Percentiles rank a stretch among this genome's conserved stretches.
Conservation (phyloP, 2,329 filamentous ascomycete species). For the Fragosphaeria purpurea region DNA sequence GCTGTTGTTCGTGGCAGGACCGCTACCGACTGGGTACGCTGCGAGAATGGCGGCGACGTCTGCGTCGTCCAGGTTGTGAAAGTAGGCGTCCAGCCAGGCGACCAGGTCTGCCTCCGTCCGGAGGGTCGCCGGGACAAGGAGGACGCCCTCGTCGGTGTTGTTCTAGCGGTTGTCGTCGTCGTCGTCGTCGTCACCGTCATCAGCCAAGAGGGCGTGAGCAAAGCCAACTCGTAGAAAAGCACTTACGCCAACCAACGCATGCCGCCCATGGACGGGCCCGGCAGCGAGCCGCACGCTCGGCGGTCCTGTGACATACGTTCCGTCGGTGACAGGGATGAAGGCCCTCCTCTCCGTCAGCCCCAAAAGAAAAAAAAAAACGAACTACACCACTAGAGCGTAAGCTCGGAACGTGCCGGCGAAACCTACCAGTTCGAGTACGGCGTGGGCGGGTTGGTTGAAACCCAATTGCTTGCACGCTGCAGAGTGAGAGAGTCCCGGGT, state of each 20-base stretch:
- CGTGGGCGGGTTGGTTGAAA: conserved; percentile 11
- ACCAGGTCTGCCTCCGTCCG: conserved; percentile 28
- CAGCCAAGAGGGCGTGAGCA: too few species aligned
- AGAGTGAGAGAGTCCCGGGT: conserved; percentile 20
- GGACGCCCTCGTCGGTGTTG: conserved; percentile 40
- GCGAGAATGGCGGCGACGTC: not conserved
- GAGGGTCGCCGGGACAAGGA: conserved; percentile 34
- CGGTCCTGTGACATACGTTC: conserved; percentile 19
- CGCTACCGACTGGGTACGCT: not conserved
- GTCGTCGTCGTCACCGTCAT: too few species aligned
- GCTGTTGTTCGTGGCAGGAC: not conserved
- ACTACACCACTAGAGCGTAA: too few species aligned
- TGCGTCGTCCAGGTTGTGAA: conserved; percentile 18
- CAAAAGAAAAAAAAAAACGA: not conserved
- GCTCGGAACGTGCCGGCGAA: too few species aligned
- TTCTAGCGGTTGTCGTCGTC: conserved; percentile 11
- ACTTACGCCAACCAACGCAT: conserved; percentile 12
- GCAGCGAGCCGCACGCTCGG: conserved; percentile 20
- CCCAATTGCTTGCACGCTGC: conserved; percentile 16
- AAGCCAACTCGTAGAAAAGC: not conserved
- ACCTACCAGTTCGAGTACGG: not conserved
- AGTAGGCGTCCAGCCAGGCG: conserved; percentile 28
- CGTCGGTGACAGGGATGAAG: conserved; percentile 27
- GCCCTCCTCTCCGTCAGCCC: conserved; percentile 12
- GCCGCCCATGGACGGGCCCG: conserved; percentile 20